Conservation (phyloP, 2,329 filamentous ascomycete species). For the Raffaelea arxii region DNA sequence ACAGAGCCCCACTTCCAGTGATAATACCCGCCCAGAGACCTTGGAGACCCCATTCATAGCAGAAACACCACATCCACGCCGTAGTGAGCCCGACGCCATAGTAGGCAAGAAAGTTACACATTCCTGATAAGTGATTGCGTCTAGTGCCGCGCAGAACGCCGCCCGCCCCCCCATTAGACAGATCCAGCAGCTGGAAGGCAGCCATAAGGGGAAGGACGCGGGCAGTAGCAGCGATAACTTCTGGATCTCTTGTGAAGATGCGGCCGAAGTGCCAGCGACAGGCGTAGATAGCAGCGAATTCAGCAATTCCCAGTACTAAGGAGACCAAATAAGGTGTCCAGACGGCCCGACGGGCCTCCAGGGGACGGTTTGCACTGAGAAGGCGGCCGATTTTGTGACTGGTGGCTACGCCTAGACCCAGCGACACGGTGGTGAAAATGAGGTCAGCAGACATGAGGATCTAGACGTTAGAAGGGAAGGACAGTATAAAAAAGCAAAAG, state of each 20-base stretch:
- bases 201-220: background rate
- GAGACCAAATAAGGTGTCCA: background rate
- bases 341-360: background rate
- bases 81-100: background rate
- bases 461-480: too few species aligned
- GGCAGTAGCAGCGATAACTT: background rate
- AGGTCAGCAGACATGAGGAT: background rate
- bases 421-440: background rate
- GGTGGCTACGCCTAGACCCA: background rate
- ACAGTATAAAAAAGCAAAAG: too few species aligned
- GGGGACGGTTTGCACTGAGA: background rate
- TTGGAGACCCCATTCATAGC: background rate
- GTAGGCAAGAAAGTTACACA: background rate
- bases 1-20: background rate
- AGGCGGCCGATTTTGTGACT: background rate
- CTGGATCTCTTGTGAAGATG: background rate
- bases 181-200: background rate
- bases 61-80: background rate
- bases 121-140: background rate
- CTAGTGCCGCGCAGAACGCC: background rate
- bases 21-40: slow-evolving; percentile 1
- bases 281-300: background rate
- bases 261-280: background rate
- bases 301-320: background rate
- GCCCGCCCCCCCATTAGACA: background rate